Evolutionary conservation across 2,329 filamentous ascomycete genomes (phyloP), one percentile per base, ranked within the genome.

Genomic region (Metarhizium sp.): DNA sequence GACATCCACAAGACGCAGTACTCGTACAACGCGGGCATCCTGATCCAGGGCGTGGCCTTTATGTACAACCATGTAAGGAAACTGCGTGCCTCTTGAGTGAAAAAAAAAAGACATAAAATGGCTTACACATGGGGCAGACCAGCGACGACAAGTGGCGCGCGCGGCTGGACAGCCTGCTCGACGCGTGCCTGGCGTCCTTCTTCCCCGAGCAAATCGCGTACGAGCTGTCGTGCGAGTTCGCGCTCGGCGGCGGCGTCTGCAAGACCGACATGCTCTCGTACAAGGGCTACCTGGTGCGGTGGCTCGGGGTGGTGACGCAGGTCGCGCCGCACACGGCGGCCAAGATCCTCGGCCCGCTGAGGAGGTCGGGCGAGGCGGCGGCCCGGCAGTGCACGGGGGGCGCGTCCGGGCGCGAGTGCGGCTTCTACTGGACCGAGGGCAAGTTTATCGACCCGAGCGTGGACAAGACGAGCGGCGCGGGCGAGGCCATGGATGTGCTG

Each of bases 261-360:
- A 78, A 78, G 60, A 73, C 73, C 43, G 84, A 86, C 60, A 78
- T 84, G 64, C 71, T 75, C 56, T 75, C 77, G 16, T 84, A 81
- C 73, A 83, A 83, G 61, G 80, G 78, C 8, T 75, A 79, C 40
- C 69, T 82, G 16, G 69, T 75, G 11, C 73, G 75, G 14, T 80
- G 76, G 74, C 71, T 83, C 57, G 74, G 75, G 13, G 68, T 73
- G 38, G 73, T 75, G 0, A 71, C 73, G 2, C 69, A 78, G 54
- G 58, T 82, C 20, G 77, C 78, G 2, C 79, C 80, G 1, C 75
- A 71, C 42, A 78, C 74, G 0, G 65, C 67, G 45, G 66, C 71
- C 3, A 62, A 61, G 1, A 78, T 84, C 57, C 68, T 74, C 56
- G 70, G 75, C 1, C 72, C 75, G 48, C 66, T 84, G 2, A 66